A percentile compares a stretch with the other conserved stretches of the same genome.
These are phyloP conservation scores for Dictyostelium brefeldianum DNA, from an alignment of 78 protist genomes.

Conservation along the genomic window DNA sequence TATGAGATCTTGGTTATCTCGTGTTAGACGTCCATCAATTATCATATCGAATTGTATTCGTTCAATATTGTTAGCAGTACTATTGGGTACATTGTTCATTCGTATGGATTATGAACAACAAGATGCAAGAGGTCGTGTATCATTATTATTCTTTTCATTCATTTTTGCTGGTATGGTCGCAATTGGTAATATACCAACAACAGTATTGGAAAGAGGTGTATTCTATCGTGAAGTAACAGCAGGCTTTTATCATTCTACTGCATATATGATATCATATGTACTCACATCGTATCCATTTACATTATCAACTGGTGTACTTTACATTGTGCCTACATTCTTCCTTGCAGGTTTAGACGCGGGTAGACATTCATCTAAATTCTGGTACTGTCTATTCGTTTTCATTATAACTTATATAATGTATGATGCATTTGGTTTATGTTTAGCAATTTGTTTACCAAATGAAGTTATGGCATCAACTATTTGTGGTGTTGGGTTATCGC, in stretches of 20 bases:
- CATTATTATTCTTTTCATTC: slow-evolving; percentile 67
- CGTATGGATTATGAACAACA: slow-evolving; percentile 51
- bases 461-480: slow-evolving; percentile 68
- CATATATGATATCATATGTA: slow-evolving; percentile 46
- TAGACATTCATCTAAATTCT: slow-evolving; percentile 18
- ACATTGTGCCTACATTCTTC: slow-evolving; percentile 45
- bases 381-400: slow-evolving; percentile 48
- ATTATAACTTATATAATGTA: slow-evolving; percentile 33
- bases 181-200: slow-evolving; percentile 53
- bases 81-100: slow-evolving; percentile 71
- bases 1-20: slow-evolving; percentile 1
- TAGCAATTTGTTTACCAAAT: slow-evolving; percentile 39
- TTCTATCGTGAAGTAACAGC: slow-evolving; percentile 49
- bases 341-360: slow-evolving; percentile 51
- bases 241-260: slow-evolving; percentile 60
- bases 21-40: slow-evolving; percentile 42
- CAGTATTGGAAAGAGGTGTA: slow-evolving; percentile 65
- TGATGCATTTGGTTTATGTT: slow-evolving; percentile 45
- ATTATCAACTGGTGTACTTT: slow-evolving; percentile 21
- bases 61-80: slow-evolving; percentile 26
- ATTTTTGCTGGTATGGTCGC: slow-evolving; percentile 77
- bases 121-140: slow-evolving; percentile 66
- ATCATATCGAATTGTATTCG: slow-evolving; percentile 19
- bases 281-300: slow-evolving; percentile 49
- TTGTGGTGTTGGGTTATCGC: slow-evolving; percentile 46